phyloP scores from a whole-genome alignment of 768 basidiomycete genomes.

The Leccinum ochraceum region DNA sequence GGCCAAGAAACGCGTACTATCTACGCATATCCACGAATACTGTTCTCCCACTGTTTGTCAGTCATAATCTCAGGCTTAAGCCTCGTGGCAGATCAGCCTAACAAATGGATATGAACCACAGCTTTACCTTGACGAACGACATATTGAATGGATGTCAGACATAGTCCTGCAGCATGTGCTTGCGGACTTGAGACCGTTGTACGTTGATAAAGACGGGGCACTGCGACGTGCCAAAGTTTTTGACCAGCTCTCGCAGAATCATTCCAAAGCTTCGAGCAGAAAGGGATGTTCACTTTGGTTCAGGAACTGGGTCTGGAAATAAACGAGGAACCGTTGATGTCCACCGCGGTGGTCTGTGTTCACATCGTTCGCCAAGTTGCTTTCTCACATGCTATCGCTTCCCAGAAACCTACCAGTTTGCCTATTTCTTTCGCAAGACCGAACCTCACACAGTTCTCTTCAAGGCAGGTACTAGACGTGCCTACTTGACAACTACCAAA shows the following conservation, averaged over 20 bases:
- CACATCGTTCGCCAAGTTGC: background rate
- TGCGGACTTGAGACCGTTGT: slow-evolving; percentile 75
- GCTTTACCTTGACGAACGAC: slow-evolving; percentile 87
- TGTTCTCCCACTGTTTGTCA: slow-evolving; percentile 79
- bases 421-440: slow-evolving; percentile 83
- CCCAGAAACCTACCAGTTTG: slow-evolving; percentile 85
- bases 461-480: slow-evolving; percentile 54
- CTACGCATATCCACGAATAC: slow-evolving; percentile 73
- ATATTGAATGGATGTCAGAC: slow-evolving; percentile 92
- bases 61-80: slow-evolving; percentile 17
- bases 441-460: slow-evolving; percentile 80
- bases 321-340: slow-evolving; percentile 80
- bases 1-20: slow-evolving; percentile 77
- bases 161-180: slow-evolving; percentile 76
- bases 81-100: slow-evolving; percentile 1
- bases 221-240: background rate
- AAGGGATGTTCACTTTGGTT: slow-evolving; percentile 43
- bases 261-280: slow-evolving; percentile 67
- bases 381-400: slow-evolving; percentile 5
- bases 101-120: slow-evolving; percentile 28
- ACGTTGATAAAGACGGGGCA: slow-evolving; percentile 15
- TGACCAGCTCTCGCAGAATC: slow-evolving; percentile 45
- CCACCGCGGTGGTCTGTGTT: slow-evolving; percentile 69
- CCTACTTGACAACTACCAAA: background rate
- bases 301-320: slow-evolving; percentile 42